A percentile compares a stretch with the other conserved stretches of the same genome.
These are phyloP conservation scores for Atkinsonella texensis DNA, from an alignment of 2,329 filamentous ascomycete species.

Conservation along the genomic window DNA sequence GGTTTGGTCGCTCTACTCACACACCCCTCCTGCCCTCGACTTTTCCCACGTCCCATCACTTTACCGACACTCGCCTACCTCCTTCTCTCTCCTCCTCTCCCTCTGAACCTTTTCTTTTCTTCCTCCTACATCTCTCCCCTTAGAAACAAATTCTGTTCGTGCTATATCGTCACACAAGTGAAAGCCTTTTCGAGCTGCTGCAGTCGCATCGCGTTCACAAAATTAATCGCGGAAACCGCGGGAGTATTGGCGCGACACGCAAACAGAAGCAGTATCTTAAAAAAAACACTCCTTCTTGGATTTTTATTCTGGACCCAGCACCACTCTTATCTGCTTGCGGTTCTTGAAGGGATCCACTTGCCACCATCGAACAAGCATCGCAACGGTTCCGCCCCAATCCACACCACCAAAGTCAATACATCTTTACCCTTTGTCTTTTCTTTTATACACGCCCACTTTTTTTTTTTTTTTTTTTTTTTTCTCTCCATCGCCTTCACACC, in stretches of 20 bases:
- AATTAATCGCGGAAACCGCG: slow-evolving; percentile 5
- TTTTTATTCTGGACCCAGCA: slow-evolving; percentile 13
- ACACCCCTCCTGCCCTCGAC: slow-evolving; percentile 8
- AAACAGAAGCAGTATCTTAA: slow-evolving; percentile 6
- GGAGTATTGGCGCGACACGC: slow-evolving; percentile 8
- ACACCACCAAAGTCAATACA: slow-evolving; percentile 7
- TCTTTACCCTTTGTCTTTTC: neutral
- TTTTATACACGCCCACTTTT: slow-evolving; percentile 5
- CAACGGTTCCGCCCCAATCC: slow-evolving; percentile 13
- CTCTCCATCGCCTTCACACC: slow-evolving; percentile 8
- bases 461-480: slow-evolving; percentile 2
- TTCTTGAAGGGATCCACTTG: slow-evolving; percentile 14
- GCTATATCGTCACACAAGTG: slow-evolving; percentile 4
- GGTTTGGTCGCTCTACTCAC: slow-evolving; percentile 10
- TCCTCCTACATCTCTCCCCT: slow-evolving; percentile 10
- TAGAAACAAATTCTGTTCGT: slow-evolving; percentile 2
- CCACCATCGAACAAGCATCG: slow-evolving; percentile 13
- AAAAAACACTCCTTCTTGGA: slow-evolving; percentile 8
- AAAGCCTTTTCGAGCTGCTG: slow-evolving; percentile 2
- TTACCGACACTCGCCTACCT: slow-evolving; percentile 8
- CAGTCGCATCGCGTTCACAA: slow-evolving; percentile 11
- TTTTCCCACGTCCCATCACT: slow-evolving; percentile 12
- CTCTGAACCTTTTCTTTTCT: slow-evolving; percentile 13
- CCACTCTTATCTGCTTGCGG: slow-evolving; percentile 15
- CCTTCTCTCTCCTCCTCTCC: slow-evolving; percentile 12